Conservation (phyloP, 2,329 filamentous ascomycete genomes). For the Botrytis aclada region DNA sequence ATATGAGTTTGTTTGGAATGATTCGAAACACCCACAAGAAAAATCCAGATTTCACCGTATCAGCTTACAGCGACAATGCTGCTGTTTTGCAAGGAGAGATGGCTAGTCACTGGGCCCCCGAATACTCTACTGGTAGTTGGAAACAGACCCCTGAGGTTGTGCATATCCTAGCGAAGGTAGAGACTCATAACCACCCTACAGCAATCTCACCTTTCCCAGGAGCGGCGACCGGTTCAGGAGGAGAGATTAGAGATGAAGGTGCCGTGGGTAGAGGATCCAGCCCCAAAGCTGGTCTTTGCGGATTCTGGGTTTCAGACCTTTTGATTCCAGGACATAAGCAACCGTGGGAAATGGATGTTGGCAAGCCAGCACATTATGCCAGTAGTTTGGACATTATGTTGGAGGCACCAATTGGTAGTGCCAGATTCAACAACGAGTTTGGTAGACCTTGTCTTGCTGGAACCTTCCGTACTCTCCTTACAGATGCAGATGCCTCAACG, state of each 20-base stretch:
- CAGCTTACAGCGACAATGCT: slow-evolving; percentile 96
- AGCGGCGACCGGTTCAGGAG: slow-evolving; percentile 90
- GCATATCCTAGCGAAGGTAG: slow-evolving; percentile 88
- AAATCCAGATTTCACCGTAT: slow-evolving; percentile 79
- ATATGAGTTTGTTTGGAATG: slow-evolving; percentile 86
- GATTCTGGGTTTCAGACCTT: slow-evolving; percentile 94
- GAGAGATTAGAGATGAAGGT: slow-evolving; percentile 93
- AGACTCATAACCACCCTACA: slow-evolving; percentile 97
- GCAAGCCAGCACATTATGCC: slow-evolving; percentile 86
- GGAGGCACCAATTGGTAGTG: slow-evolving; percentile 91
- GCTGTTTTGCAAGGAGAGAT: slow-evolving; percentile 78
- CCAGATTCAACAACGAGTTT: slow-evolving; percentile 97
- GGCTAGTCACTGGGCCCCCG: slow-evolving; percentile 81
- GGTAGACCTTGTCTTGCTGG: slow-evolving; percentile 84
- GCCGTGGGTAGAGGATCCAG: slow-evolving; percentile 89
- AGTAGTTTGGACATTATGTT: slow-evolving; percentile 97
- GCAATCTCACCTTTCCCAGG: slow-evolving; percentile 91
- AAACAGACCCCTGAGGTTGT: slow-evolving; percentile 80
- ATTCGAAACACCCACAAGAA: slow-evolving; percentile 91
- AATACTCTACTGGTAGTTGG: slow-evolving; percentile 84
- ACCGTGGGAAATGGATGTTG: slow-evolving; percentile 90
- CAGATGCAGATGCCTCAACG: slow-evolving; percentile 59
- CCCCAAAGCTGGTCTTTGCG: slow-evolving; percentile 86
- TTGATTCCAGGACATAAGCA: slow-evolving; percentile 78
- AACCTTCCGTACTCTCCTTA: slow-evolving; percentile 87